A percentile compares a stretch with the other conserved stretches of the same genome.
Conservation (phyloP, 805 yeast genomes). For the Candida taoyuanica region DNA sequence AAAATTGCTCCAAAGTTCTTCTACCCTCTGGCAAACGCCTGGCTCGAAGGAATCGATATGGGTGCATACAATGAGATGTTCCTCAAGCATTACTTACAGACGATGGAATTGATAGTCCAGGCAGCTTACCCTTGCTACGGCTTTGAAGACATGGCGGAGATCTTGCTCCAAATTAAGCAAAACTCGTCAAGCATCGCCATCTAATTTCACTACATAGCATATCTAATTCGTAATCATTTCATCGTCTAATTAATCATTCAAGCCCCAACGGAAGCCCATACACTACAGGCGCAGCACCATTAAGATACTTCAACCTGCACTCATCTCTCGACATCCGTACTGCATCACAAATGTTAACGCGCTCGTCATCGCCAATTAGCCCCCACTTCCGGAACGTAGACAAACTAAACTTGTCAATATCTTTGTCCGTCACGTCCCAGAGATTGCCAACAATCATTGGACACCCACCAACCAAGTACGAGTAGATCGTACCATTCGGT, state of each 20-base stretch:
- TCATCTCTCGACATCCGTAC: constrained; percentile 55
- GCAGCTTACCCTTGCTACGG: constrained; percentile 44
- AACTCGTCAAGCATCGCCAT: constrained; percentile 10
- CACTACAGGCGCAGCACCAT: constrained; percentile 90
- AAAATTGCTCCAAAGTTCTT: constrained; percentile 40
- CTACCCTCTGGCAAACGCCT: constrained; percentile 49
- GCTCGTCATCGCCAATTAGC: constrained; percentile 30
- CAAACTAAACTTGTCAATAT: constrained; percentile 74
- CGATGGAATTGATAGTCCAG: constrained; percentile 41
- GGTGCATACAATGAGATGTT: constrained; percentile 51
- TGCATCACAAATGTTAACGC: constrained; percentile 44
- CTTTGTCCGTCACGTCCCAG: constrained; percentile 98
- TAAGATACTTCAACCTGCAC: constrained; percentile 69
- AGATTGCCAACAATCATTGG: constrained; percentile 80
- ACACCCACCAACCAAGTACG: constrained; percentile 75
- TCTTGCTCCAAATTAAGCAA: constrained; percentile 26
- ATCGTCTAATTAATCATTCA: constrained; percentile 10
- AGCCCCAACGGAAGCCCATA: constrained; percentile 73
- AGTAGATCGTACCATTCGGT: constrained; percentile 70
- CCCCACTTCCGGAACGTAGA: constrained; percentile 67
- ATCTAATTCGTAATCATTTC: constrained; percentile 1
- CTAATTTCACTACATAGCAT: not conserved
- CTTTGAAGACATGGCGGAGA: constrained; percentile 31
- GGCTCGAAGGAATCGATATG: constrained; percentile 50
- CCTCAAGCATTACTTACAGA: constrained; percentile 45